Percentiles rank a stretch among this genome's conserved stretches.
Conservation (phyloP, 352 stramenopile genomes). For the Pythium aphanidermatum region DNA sequence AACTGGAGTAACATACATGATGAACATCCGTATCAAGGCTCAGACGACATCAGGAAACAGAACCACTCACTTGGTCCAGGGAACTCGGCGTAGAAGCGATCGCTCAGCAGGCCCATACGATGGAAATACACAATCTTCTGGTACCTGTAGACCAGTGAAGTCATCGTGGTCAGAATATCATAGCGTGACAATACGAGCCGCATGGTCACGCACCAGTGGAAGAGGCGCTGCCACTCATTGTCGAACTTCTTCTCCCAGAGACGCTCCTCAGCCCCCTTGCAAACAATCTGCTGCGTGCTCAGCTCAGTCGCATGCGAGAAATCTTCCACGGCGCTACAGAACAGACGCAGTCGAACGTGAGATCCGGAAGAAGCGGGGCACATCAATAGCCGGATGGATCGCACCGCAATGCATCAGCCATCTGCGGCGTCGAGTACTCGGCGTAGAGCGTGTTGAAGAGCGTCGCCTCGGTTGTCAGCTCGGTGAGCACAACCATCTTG, state of each 20-base stretch:
- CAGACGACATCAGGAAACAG: background rate
- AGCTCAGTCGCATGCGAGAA: slow-evolving; percentile 34
- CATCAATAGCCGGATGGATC: slow-evolving; percentile 1
- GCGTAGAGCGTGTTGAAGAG: slow-evolving; percentile 76
- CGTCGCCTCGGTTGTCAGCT: slow-evolving; percentile 61
- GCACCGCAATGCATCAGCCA: slow-evolving; percentile 50
- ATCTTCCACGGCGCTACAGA: slow-evolving; percentile 31
- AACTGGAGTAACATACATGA: slow-evolving; percentile 20
- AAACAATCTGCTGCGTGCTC: slow-evolving; percentile 38
- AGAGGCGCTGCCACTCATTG: slow-evolving; percentile 53
- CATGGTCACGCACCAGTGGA: slow-evolving; percentile 37
- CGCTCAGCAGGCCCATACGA: slow-evolving; percentile 54
- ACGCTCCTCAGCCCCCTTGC: slow-evolving; percentile 25
- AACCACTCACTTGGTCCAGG: slow-evolving; percentile 40
- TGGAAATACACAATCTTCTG: slow-evolving; percentile 72
- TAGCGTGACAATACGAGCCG: background rate
- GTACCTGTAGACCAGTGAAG: slow-evolving; percentile 32
- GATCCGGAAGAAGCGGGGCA: background rate
- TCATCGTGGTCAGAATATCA: background rate
- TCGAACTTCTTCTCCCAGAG: slow-evolving; percentile 55
- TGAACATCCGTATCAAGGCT: background rate
- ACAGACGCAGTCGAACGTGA: background rate
- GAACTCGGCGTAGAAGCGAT: slow-evolving; percentile 61
- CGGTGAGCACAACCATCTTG: slow-evolving; percentile 64
- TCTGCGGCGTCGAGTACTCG: slow-evolving; percentile 54